Base-by-base conservation (phyloP, 257 asterid species). In the Lycium barbarum region DNA sequence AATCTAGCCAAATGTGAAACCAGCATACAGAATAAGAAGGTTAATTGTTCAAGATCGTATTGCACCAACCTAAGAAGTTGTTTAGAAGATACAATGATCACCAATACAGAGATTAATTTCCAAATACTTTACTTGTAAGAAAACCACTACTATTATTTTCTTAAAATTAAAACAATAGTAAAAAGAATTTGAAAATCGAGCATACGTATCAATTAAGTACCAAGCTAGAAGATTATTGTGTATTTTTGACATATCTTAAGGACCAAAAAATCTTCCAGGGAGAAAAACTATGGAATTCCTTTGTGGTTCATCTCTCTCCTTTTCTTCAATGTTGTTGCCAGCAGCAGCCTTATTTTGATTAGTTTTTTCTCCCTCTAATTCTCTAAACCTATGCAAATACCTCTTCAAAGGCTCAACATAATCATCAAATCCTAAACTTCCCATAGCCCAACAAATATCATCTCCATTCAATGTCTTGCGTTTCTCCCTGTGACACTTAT, bases 381-480 rank as follows among this genome's bases (percentile, higher is more conserved):
- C 95, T 74, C 95, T 91, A 85, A 85, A 93, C 43, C 88, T 89
- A 74, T 87, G 83, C 91, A 93, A 87, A 58, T 93, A 93, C 93
- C 90, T 91, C 84, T 82, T 92, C 84, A 93, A 40, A 0, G 95
- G 91, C 0, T 84, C 86, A 9, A 92, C 89, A 9, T 92, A 92
- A 22, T 93, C 89, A 85, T 93, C 97, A 38, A 93, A 93, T 6
- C 97, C 97, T 55, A 93, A 85, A 0, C 88, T 66, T 13, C 88
- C 92, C 80, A 93, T 8, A n/a, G 97, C 95, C 88, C 91, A 85
- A 86, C 95, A 91, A 4, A 92, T 83, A 40, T 92, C 97, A 82
- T 92, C 97, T 1, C 97, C 97, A 86, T 91, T 92, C 26, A 93
- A 91, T n/a, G 97, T 93, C 65, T 93, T 93, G 20, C 95, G 78